phyloP scores from a whole-genome alignment of 768 basidiomycete genomes.

The Leccinum disarticulatum region DNA sequence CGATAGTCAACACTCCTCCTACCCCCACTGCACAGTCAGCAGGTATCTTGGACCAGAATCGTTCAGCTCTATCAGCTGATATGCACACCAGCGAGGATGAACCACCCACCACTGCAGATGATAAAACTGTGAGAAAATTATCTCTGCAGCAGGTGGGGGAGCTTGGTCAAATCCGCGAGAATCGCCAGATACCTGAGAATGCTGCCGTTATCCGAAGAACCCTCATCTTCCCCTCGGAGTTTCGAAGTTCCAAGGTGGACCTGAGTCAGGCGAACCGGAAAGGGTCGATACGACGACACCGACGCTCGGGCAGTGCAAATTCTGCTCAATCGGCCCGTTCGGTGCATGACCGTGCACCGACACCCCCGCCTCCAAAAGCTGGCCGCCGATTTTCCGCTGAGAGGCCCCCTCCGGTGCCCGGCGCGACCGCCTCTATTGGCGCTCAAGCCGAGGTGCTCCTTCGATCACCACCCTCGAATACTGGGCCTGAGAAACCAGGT shows the following conservation, averaged over 20 bases:
- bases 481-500: slow-evolving; percentile 59
- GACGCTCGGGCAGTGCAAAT: slow-evolving; percentile 59
- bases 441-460: slow-evolving; percentile 39
- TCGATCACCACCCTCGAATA: slow-evolving; percentile 39
- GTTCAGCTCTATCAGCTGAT: slow-evolving; percentile 22
- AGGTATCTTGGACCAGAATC: slow-evolving; percentile 13
- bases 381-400: slow-evolving; percentile 65
- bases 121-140: slow-evolving; percentile 30
- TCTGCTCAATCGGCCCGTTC: slow-evolving; percentile 68
- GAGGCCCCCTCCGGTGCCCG: slow-evolving; percentile 68
- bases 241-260: slow-evolving; percentile 56
- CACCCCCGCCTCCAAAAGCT: slow-evolving; percentile 77
- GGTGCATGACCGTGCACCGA: slow-evolving; percentile 78
- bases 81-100: slow-evolving; percentile 29
- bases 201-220: slow-evolving; percentile 71
- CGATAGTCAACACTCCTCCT: slow-evolving; percentile 14
- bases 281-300: slow-evolving; percentile 46
- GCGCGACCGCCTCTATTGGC: slow-evolving; percentile 52
- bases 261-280: slow-evolving; percentile 55
- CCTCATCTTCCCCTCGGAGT: slow-evolving; percentile 74
- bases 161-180: slow-evolving; percentile 27
- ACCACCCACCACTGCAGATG: slow-evolving; percentile 31
- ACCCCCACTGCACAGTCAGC: slow-evolving; percentile 23
- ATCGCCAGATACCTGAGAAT: slow-evolving; percentile 37
- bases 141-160: slow-evolving; percentile 24